These are phyloP conservation scores for Calycina marina DNA, from an alignment of 2,329 filamentous ascomycete genomes.

Conservation along the genomic window DNA sequence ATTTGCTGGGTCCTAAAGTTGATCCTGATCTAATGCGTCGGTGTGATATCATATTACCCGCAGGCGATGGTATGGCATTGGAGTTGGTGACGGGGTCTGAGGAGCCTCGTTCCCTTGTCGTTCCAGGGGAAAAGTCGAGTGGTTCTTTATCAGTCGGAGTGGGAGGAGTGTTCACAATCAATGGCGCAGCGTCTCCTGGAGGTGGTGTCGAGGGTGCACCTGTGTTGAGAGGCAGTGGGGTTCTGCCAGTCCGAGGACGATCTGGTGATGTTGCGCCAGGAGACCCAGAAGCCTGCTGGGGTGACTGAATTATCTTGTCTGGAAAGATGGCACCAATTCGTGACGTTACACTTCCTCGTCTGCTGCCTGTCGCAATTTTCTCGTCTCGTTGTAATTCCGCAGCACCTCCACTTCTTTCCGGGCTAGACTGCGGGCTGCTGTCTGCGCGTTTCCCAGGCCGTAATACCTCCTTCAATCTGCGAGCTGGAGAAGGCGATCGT, in stretches of 20 bases:
- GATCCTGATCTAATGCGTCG: conserved; percentile 43
- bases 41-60: conserved; percentile 63
- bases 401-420: conserved; percentile 24
- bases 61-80: conserved; percentile 45
- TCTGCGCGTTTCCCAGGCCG: conserved; percentile 25
- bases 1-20: conserved; percentile 55
- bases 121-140: conserved; percentile 14
- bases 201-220: conserved; percentile 14
- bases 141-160: conserved; percentile 37
- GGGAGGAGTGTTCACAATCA: conserved; percentile 53
- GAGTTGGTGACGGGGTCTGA: conserved; percentile 21
- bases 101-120: conserved; percentile 11
- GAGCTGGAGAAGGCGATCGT: conserved; percentile 53
- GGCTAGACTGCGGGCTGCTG: conserved; percentile 30
- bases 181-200: conserved; percentile 24
- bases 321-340: conserved; percentile 19
- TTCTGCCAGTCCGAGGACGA: conserved; percentile 15
- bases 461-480: conserved; percentile 60
- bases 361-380: conserved; percentile 10
- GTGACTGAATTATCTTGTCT: conserved; percentile 12
- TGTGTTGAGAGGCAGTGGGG: conserved; percentile 16
- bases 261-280: conserved; percentile 17
- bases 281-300: not conserved
- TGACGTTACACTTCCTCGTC: conserved; percentile 18
- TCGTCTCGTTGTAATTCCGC: conserved; percentile 5